phyloP scores from a whole-genome alignment of 345 rosid genomes.

The Limnanthes douglasii region DNA sequence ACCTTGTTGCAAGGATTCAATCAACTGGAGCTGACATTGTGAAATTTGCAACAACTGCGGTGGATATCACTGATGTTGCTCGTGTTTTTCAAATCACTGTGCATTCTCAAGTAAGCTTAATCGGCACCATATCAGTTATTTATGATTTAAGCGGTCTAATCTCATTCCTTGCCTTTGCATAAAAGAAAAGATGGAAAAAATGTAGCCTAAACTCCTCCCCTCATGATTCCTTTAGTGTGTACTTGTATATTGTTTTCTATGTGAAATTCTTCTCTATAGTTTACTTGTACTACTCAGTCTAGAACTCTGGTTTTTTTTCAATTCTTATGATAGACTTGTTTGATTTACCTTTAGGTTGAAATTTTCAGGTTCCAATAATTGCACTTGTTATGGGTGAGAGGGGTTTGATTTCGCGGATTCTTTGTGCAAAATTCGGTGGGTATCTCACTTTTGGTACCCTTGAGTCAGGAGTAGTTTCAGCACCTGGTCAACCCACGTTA shows the following conservation, averaged over 20 bases:
- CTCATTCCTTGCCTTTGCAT: too few species aligned
- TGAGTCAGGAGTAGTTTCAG: conserved; percentile 65
- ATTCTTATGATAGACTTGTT: too few species aligned
- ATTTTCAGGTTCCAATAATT: conserved; percentile 65
- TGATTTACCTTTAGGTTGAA: conserved; percentile 3
- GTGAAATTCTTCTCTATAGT: too few species aligned
- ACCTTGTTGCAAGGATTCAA: conserved; percentile 61
- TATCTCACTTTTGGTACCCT: conserved; percentile 85
- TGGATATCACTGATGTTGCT: conserved; percentile 75
- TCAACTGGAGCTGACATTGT: conserved; percentile 82
- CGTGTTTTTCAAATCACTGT: conserved; percentile 75
- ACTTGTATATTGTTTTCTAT: too few species aligned
- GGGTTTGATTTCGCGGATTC: conserved; percentile 79
- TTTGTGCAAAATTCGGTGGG: conserved; percentile 86
- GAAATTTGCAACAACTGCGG: conserved; percentile 82
- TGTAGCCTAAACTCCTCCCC: too few species aligned
- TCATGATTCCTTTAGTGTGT: too few species aligned
- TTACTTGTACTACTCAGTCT: too few species aligned
- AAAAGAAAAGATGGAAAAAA: too few species aligned
- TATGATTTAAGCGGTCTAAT: not conserved
- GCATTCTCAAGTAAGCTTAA: conserved; percentile 63
- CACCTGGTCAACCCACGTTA: conserved; percentile 90
- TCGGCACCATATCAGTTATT: conserved; percentile 6
- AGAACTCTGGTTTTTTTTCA: not conserved
- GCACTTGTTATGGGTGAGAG: conserved; percentile 92